Base-by-base conservation (phyloP, 352 stramenopile genomes). In the Globisporangium mamillatum region DNA sequence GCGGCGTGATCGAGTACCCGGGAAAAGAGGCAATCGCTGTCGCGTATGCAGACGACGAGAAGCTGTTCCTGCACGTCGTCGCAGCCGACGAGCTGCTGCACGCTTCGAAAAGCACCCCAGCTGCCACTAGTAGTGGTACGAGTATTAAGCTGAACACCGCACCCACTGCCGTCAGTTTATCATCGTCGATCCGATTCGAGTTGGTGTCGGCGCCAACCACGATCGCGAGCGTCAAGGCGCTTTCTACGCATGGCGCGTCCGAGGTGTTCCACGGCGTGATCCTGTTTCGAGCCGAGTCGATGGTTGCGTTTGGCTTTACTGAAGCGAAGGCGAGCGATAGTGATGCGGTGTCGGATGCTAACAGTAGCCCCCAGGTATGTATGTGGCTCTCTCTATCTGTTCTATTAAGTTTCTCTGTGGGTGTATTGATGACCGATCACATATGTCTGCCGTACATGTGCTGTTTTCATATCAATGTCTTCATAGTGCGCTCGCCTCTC, bases 271-370 rank as follows among this genome's bases (percentile, higher is more conserved):
- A 82, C 25, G 86, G 86, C 20, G 79, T 92, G 24, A 72, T 93
- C 38, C 65, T 91, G 46, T 93, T 89, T 59, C 79, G 75, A 14
- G 72, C 67, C 12, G 82, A 89, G 38, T 78, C 75, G 14, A 79
- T 92, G 73, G 68, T 80, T 36, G 83, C 79, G 25, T 89, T 93
- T 64, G 86, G 86, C 14, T 92, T 78, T 38, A 68, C 90, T 27
- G 75, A 88, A 24, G 81, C 79, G 18, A 46, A 71, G 4, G 64
- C 48, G 2, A 52, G 54, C 41, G 20, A 62, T 1, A 56, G 48
- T 32, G 22, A 60, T 9, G 9, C 22, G 14, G 10, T 22, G 8
- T 48, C 25, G 7, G n/a, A 14, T 27, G 14, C 44, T 8, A 59
- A 18, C 20, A 56, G 9, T 22, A 6, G 32, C 36, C 56, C 55